Base-by-base conservation (phyloP, 805 yeast genomes). In the Starmerella sirachaensis region DNA sequence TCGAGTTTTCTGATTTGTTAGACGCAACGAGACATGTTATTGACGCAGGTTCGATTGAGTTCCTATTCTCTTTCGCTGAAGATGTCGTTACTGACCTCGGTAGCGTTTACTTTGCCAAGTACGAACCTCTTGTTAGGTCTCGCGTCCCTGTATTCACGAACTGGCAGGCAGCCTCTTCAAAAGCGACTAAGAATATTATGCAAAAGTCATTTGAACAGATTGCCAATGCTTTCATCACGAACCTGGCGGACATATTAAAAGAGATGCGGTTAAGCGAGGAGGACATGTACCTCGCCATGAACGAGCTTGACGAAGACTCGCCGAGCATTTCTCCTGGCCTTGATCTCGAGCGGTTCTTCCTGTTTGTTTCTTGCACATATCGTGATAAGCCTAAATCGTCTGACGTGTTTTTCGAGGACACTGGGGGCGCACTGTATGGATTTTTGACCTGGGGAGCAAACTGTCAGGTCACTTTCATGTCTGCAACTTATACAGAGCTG, bases 371-470 rank as follows among this genome's bases (percentile, higher is more conserved):
- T 29, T 80, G 70, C 54, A 65, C 83, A 6, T 85, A 78, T 55
- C 62, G 69, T 19, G 66, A 70, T 13, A 65, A 93, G 40, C 73
- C 76, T 1, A 67, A 68, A 1, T 59, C 76, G 6, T 69, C 80
- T 11, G 51, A 65, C 1, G 38, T 36, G 7, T 79, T 82, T 52
- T 86, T 94, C 93, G 55, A 58, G 10, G 82, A 78, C 45, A 62
- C 70, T 14, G 74, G 69, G 37, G 70, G 78, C 11, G 75, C 76
- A 40, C 64, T 83, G 2, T 67, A 72, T 51, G 96, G 94, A 0
- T 86, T 91, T 47, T 64, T 88, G 28, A 72, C 72, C 38, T 91
- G 97, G 97, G 93, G 93, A 0, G 66, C 91, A 2, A 74, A 73
- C 42, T 76, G 81, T 50, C 84, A 76, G 43, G 83, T 83, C 12